Evolutionary conservation across 768 basidiomycete genomes (phyloP).

Genomic region (Paxillus involutus): DNA sequence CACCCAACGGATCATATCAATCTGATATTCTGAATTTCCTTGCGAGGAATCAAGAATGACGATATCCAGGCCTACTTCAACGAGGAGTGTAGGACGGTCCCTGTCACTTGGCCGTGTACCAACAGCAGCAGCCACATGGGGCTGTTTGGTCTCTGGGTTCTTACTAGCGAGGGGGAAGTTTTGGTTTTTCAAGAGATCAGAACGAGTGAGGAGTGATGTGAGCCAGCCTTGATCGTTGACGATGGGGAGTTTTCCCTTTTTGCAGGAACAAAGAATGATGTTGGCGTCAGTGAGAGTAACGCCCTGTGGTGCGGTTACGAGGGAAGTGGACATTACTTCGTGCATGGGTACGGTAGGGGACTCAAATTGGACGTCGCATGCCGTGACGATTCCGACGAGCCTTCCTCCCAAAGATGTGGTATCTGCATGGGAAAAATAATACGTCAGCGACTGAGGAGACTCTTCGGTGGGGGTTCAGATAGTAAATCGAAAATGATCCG

Average conservation of each 20-base stretch:
- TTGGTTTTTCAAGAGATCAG: conserved; percentile 96
- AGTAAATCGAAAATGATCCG: conserved; percentile 42
- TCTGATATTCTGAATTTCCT: conserved; percentile 91
- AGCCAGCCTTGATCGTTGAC: conserved; percentile 66
- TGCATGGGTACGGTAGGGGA: conserved; percentile 61
- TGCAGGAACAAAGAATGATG: conserved; percentile 89
- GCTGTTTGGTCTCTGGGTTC: conserved; percentile 86
- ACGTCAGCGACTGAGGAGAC: conserved; percentile 18
- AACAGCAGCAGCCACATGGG: conserved; percentile 93
- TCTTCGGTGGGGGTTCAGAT: conserved; percentile 15
- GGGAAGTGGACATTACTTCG: conserved; percentile 85
- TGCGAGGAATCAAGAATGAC: conserved; percentile 95
- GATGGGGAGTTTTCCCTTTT: conserved; percentile 96
- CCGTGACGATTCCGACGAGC: conserved; percentile 94
- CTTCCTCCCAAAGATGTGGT: conserved; percentile 85
- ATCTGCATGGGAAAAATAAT: conserved; percentile 48
- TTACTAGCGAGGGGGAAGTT: conserved; percentile 95
- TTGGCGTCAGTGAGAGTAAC: conserved; percentile 93
- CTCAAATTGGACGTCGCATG: conserved; percentile 94
- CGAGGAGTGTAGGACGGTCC: conserved; percentile 81
- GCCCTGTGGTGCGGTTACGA: conserved; percentile 86
- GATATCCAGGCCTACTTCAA: conserved; percentile 93
- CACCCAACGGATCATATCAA: conserved; percentile 94
- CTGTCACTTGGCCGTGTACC: conserved; percentile 90
- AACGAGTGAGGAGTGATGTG: conserved; percentile 89